phyloP scores from a whole-genome alignment of 1,284 basidiomycete species.

The Inonotus hispidus region DNA sequence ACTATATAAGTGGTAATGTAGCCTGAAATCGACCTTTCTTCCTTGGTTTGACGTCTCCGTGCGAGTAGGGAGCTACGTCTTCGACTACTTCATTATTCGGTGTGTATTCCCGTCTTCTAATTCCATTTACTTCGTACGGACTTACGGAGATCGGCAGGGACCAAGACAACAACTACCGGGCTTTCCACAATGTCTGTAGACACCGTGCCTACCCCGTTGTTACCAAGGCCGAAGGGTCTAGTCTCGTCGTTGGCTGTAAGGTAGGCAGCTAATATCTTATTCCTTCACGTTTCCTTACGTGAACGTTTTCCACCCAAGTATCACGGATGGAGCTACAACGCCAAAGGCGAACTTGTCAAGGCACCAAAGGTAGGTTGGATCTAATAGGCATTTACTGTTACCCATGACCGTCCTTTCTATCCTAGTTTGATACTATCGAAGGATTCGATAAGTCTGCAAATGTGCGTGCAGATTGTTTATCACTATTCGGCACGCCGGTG shows the following conservation, averaged over 20 bases:
- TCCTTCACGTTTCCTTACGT: not conserved
- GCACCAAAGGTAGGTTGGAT: conserved; percentile 20
- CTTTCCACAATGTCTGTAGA: conserved; percentile 23
- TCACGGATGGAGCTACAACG: conserved; percentile 26
- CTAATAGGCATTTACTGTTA: not conserved
- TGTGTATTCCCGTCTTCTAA: not conserved
- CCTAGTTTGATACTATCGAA: conserved; percentile 22
- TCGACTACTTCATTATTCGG: conserved; percentile 18
- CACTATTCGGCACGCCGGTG: not conserved
- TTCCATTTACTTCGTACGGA: not conserved
- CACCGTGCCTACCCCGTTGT: conserved; percentile 26
- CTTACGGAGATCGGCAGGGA: conserved; percentile 11
- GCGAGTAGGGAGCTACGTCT: conserved; percentile 16
- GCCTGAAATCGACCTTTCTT: not conserved
- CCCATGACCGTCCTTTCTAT: not conserved
- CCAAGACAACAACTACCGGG: conserved; percentile 20
- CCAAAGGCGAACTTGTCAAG: conserved; percentile 24
- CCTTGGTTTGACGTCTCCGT: not conserved
- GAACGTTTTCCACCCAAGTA: conserved; percentile 10
- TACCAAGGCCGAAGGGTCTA: conserved; percentile 22
- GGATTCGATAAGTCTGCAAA: conserved; percentile 24
- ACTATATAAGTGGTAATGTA: conserved; percentile 21
- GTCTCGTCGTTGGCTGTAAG: conserved; percentile 24
- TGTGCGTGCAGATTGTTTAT: conserved; percentile 3
- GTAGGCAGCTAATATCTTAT: not conserved